phyloP scores from a whole-genome alignment of 805 yeast genomes.

The Tetrapisispora nanseiensis region DNA sequence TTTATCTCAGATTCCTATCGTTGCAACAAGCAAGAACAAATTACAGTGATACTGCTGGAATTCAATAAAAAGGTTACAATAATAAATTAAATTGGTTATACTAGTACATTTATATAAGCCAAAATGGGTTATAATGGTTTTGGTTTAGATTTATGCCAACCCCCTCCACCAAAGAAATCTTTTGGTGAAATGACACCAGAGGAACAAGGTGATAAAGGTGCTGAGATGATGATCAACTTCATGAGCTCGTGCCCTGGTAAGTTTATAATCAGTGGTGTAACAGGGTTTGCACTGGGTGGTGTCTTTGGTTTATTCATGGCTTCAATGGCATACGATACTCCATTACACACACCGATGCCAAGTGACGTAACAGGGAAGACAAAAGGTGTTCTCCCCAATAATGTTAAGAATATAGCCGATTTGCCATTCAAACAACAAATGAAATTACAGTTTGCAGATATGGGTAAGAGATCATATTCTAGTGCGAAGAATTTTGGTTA shows the following conservation, averaged over 20 bases:
- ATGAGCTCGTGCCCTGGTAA: conserved; percentile 96
- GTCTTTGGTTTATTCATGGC: conserved; percentile 95
- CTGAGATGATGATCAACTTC: conserved; percentile 67
- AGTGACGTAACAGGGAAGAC: conserved; percentile 5
- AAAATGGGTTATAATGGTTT: conserved; percentile 35
- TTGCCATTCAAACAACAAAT: conserved; percentile 88
- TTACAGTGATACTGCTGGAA: no score
- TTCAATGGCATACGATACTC: conserved; percentile 38
- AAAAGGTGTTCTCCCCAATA: conserved; percentile 10
- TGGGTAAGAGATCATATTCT: conserved; percentile 80
- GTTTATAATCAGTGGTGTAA: conserved; percentile 80
- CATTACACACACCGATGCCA: conserved; percentile 28
- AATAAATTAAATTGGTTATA: no score
- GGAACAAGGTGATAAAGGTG: conserved; percentile 89
- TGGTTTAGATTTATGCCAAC: conserved; percentile 33
- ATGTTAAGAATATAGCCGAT: conserved; percentile 55
- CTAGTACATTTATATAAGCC: not conserved
- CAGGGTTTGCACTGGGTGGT: conserved; percentile 92
- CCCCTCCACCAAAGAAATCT: conserved; percentile 38
- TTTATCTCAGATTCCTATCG: no score
- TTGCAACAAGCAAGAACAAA: no score
- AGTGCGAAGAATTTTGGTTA: conserved; percentile 92
- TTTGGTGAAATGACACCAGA: conserved; percentile 72
- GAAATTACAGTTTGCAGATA: conserved; percentile 81
- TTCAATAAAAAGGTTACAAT: no score